Conservation (phyloP, 148 eudicot species). For the Arctostaphylos glauca region DNA sequence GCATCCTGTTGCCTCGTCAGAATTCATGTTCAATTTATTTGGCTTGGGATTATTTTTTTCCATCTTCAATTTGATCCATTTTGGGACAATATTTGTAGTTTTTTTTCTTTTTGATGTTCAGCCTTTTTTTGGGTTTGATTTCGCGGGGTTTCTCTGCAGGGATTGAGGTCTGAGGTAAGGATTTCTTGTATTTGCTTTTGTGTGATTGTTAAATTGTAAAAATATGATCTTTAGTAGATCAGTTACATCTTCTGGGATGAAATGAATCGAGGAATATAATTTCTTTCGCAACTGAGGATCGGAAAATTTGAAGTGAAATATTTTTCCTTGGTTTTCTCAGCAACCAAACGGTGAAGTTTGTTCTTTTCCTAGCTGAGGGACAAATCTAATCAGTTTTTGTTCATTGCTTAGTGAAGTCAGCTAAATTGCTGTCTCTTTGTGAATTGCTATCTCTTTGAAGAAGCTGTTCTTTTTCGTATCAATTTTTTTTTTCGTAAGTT, state of each 20-base stretch:
- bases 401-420: background rate
- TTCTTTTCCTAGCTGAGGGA: conserved; percentile 12
- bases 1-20: background rate
- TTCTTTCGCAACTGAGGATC: background rate
- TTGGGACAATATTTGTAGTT: background rate
- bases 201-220: background rate
- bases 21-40: background rate
- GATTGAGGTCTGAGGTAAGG: conserved; percentile 7
- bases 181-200: background rate
- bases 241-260: background rate
- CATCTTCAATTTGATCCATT: background rate
- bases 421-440: background rate
- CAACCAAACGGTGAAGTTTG: conserved; percentile 1
- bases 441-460: background rate
- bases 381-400: background rate
- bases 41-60: background rate
- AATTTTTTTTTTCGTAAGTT: background rate
- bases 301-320: background rate
- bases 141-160: background rate
- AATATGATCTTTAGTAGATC: background rate
- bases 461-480: background rate
- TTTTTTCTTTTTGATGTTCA: background rate
- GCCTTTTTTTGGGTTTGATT: conserved; percentile 4
- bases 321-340: conserved; percentile 6
- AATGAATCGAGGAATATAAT: background rate